Percentiles rank a stretch among this genome's conserved stretches.
Conservation (phyloP, 2,329 filamentous ascomycete genomes). For the Beauveria scarabaeidicola region DNA sequence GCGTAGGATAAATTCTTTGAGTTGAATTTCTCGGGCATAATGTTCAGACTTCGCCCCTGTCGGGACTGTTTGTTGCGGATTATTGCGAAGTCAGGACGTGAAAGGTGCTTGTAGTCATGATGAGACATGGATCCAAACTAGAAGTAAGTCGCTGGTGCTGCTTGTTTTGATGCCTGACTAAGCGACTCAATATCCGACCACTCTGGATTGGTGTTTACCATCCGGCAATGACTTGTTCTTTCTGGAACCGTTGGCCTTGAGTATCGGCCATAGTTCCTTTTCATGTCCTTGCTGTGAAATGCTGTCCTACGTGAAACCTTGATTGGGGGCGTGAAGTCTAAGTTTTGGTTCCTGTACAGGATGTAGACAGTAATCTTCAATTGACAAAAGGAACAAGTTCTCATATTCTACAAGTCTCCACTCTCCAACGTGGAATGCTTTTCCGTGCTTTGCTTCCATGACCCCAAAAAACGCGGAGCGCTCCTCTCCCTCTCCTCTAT, state of each 20-base stretch:
- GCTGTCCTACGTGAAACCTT: background rate
- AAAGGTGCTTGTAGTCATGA: background rate
- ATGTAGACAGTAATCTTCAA: conserved; percentile 19
- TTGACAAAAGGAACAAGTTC: conserved; percentile 26
- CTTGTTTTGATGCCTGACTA: background rate
- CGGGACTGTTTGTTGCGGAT: background rate
- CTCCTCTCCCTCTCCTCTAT: background rate
- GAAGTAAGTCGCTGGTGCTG: background rate
- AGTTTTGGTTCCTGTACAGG: background rate
- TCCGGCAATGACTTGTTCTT: background rate
- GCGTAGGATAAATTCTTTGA: conserved; percentile 57
- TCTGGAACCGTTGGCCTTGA: no score
- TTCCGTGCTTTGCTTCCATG: conserved; percentile 13
- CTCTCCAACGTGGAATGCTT: conserved; percentile 16
- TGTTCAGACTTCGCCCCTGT: background rate
- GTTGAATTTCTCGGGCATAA: conserved; percentile 47
- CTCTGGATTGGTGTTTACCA: background rate
- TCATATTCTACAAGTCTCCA: conserved; percentile 33
- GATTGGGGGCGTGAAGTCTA: background rate
- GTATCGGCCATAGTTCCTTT: no score
- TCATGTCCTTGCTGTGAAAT: background rate
- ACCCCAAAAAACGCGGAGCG: conserved; percentile 14
- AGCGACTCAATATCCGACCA: background rate
- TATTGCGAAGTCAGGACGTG: background rate
- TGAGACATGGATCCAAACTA: background rate